phyloP scores from a whole-genome alignment of 2,329 filamentous ascomycete species.

The Colletotrichum euphorbiae region DNA sequence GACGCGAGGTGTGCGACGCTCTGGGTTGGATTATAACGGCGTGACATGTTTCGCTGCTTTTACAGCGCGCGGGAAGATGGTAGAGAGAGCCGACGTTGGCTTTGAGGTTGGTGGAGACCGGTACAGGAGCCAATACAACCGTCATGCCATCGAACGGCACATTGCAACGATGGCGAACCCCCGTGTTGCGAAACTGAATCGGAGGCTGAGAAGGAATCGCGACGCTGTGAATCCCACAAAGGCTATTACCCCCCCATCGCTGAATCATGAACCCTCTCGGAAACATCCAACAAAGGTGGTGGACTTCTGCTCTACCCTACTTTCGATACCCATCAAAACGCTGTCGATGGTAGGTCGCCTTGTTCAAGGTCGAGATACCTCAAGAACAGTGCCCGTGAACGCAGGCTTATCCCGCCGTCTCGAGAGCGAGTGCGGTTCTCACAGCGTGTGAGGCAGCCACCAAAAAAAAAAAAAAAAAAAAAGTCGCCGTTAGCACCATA shows the following conservation, averaged over 20 bases:
- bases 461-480: too few relatives aligned
- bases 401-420: not conserved
- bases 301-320: too few relatives aligned
- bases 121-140: not conserved
- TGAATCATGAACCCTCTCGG: too few relatives aligned
- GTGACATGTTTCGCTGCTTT: conserved; percentile 22
- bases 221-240: too few relatives aligned
- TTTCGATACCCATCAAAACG: not conserved
- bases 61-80: not conserved
- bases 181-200: conserved; percentile 16
- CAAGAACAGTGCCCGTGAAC: conserved; percentile 4
- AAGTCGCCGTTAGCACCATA: not conserved
- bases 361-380: not conserved
- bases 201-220: too few relatives aligned
- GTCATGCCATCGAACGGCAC: conserved; percentile 9
- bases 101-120: conserved; percentile 1
- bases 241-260: too few relatives aligned
- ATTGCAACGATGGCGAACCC: conserved; percentile 5
- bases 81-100: not conserved
- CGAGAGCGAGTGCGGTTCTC: not conserved
- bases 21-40: conserved; percentile 5
- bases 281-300: too few relatives aligned
- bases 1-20: conserved; percentile 21
- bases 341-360: conserved; percentile 10
- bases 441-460: not conserved